Evolutionary conservation across 192 early-diverging fungal genomes (phyloP), one percentile per base, ranked within the genome.

Genomic region (Coemansia aciculifera): DNA sequence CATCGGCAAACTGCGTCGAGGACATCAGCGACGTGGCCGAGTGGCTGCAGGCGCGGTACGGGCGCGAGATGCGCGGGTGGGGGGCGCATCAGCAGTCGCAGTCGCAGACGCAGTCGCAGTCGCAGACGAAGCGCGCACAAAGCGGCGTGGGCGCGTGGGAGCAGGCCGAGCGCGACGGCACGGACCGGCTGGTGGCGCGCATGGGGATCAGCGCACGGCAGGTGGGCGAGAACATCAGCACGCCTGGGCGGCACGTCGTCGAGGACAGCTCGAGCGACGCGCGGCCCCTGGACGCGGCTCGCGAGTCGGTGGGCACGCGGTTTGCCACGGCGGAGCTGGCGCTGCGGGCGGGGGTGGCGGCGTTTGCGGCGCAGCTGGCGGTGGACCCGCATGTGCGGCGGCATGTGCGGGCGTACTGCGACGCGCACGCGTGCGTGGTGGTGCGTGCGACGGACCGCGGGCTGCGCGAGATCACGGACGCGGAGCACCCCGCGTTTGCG

Each of bases 361-460:
- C 94, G 78, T 79, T 93, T 29, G 86, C 92, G 0, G 86, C 90
- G 31, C 88, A 92, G 69, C 86, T 99, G 27, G 89, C 90, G 1
- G 81, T 85, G 7, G 92, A 97, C 71, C 95, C 95, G 15, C 89
- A 85, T 66, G 78, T 98, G 15, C 85, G 93, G 10, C 88, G 87
- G 11, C 90, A 89, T 54, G 82, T 96, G 46, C 89, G 95, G 21
- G 69, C 77, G 34, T 87, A 90, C 32, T 95, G 89, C 78, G 84
- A 86, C 61, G 71, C 74, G 19, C 78, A 90, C 61, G 93, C 90
- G 34, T 84, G 86, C 31, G 85, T 96, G 11, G 83, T 85, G 24
- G 90, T 93, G 27, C 85, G 77, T 27, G 93, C 95, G 1, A 99
- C 95, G 2, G 89, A 90, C 36, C 90, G 89, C 61, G 97, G 95